Evolutionary conservation across 495 filamentous ascomycete species (phyloP).

Genomic region (Talaromyces liani): DNA sequence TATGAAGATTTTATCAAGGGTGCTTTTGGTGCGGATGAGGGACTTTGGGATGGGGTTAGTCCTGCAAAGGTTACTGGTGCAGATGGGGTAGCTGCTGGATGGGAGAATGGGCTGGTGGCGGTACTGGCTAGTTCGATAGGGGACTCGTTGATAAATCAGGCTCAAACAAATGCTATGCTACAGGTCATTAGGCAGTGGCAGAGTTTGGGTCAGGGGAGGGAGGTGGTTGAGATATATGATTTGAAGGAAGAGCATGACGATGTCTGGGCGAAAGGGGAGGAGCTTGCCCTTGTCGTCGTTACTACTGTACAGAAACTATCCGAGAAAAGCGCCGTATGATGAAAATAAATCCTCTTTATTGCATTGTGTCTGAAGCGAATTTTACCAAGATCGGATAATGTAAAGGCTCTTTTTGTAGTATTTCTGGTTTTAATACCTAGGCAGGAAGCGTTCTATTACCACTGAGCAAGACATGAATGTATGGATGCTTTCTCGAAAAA

Average conservation of each 20-base stretch:
- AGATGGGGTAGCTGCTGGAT: slow-evolving; percentile 28
- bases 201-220: slow-evolving; percentile 18
- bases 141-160: slow-evolving; percentile 54
- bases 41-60: slow-evolving; percentile 45
- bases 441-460: slow-evolving; percentile 3
- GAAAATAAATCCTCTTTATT: neutral
- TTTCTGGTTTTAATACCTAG: neutral
- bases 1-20: slow-evolving; percentile 54
- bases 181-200: slow-evolving; percentile 25
- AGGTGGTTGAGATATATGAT: slow-evolving; percentile 29
- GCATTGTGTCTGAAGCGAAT: neutral
- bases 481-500: slow-evolving; percentile 1
- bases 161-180: slow-evolving; percentile 43
- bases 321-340: slow-evolving; percentile 1
- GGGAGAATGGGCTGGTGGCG: slow-evolving; percentile 38
- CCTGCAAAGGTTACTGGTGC: slow-evolving; percentile 32
- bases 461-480: neutral
- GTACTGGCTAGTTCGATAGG: slow-evolving; percentile 52
- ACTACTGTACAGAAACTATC: slow-evolving; percentile 26
- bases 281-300: slow-evolving; percentile 37
- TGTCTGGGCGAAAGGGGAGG: slow-evolving; percentile 44
- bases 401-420: neutral
- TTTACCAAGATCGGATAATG: neutral
- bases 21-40: slow-evolving; percentile 54
- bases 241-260: slow-evolving; percentile 60